These are phyloP conservation scores for Quercus aquifolioides DNA, from an alignment of 306 rosid species.

Conservation along the genomic window DNA sequence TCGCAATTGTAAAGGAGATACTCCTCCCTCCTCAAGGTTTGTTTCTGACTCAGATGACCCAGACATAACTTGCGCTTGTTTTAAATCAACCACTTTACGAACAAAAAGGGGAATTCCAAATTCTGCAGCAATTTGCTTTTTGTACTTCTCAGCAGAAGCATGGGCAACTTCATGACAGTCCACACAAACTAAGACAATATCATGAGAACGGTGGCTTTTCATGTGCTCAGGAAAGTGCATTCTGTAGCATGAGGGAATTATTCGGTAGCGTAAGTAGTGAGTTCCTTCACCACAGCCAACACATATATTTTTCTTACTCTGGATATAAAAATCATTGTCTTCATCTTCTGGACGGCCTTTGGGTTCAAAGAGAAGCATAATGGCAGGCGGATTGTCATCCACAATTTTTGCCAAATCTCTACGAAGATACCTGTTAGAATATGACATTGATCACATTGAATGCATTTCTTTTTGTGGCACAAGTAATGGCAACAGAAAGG, in stretches of 20 bases:
- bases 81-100: conserved; percentile 58
- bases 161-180: conserved; percentile 98
- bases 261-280: conserved; percentile 88
- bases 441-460: conserved; percentile 22
- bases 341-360: conserved; percentile 99
- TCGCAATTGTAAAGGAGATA: conserved; percentile 87
- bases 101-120: conserved; percentile 93
- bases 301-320: conserved; percentile 90
- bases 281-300: conserved; percentile 96
- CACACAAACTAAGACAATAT: conserved; percentile 93
- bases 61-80: conserved; percentile 26
- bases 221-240: conserved; percentile 94
- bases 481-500: conserved; percentile 19
- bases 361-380: conserved; percentile 95
- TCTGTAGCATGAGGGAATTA: conserved; percentile 97
- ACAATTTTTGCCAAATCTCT: conserved; percentile 79
- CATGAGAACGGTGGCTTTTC: conserved; percentile 98
- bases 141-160: conserved; percentile 95
- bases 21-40: conserved; percentile 59
- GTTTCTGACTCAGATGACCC: conserved; percentile 30
- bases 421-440: conserved; percentile 63
- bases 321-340: conserved; percentile 90
- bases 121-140: conserved; percentile 73
- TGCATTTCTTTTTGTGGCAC: conserved; percentile 1
- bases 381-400: conserved; percentile 82